Conservation (phyloP, 345 rosid genomes). For the Luvunga scandens region DNA sequence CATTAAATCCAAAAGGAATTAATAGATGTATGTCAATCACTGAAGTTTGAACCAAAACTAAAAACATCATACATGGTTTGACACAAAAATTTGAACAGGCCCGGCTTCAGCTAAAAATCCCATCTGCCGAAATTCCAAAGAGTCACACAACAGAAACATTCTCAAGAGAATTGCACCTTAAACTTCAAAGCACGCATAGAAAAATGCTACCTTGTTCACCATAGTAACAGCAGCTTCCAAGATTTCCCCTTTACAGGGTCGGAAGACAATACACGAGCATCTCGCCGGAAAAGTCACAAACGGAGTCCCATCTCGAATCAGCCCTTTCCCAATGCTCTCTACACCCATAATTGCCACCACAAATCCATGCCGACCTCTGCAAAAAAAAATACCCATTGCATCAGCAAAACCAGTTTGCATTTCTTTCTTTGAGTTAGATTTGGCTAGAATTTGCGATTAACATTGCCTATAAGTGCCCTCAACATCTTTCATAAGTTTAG, state of each 20-base stretch:
- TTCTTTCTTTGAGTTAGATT: too few species aligned
- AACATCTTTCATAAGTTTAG: slow-evolving; percentile 92
- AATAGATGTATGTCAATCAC: neutral
- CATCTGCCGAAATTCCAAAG: slow-evolving; percentile 37
- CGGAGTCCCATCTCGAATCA: slow-evolving; percentile 82
- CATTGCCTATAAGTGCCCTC: slow-evolving; percentile 86
- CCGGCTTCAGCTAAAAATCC: slow-evolving; percentile 96
- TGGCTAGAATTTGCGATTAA: too few species aligned
- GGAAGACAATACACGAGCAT: slow-evolving; percentile 78
- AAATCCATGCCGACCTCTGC: slow-evolving; percentile 89
- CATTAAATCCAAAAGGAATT: neutral
- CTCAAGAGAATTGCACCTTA: neutral
- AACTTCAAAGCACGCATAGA: neutral
- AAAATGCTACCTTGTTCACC: slow-evolving; percentile 68
- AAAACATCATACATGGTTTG: slow-evolving; percentile 68
- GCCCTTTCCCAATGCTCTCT: slow-evolving; percentile 78
- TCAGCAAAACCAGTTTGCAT: too few species aligned
- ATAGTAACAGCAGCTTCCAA: slow-evolving; percentile 86
- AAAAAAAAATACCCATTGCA: neutral
- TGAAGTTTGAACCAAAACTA: slow-evolving; percentile 20
- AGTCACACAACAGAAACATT: neutral
- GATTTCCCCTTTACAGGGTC: slow-evolving; percentile 90
- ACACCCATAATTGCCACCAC: slow-evolving; percentile 86
- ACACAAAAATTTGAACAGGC: slow-evolving; percentile 94
- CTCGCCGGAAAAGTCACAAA: slow-evolving; percentile 79